Percentiles rank a stretch among this genome's conserved stretches.
Evolutionary conservation across 164 flowering plant species (phyloP).

Genomic region (Protea cynaroides): DNA sequence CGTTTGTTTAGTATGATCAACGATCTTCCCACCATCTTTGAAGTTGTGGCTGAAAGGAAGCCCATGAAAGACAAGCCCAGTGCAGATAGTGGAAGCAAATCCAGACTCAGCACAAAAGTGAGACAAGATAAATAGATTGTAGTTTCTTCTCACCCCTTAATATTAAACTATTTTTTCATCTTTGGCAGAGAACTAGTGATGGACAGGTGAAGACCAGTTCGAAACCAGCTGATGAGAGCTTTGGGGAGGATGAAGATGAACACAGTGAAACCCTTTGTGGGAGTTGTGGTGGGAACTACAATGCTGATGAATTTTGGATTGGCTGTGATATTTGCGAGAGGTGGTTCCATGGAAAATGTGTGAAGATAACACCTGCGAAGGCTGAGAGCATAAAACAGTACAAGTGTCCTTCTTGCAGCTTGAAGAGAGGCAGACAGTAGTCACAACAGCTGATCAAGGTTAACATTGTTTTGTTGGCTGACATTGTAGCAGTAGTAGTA

Average conservation of each 20-base stretch:
- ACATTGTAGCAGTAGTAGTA: conserved; percentile 21
- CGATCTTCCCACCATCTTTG: conserved; percentile 83
- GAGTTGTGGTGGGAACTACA: conserved; percentile 83
- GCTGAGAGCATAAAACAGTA: conserved; percentile 91
- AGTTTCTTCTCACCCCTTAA: neutral
- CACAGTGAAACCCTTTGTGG: conserved; percentile 91
- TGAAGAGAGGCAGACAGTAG: conserved; percentile 62
- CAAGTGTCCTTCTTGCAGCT: conserved; percentile 92
- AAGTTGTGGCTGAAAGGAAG: conserved; percentile 79
- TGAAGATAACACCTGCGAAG: conserved; percentile 92
- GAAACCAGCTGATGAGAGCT: conserved; percentile 52
- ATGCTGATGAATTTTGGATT: conserved; percentile 84
- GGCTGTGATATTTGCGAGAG: conserved; percentile 85
- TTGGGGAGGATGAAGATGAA: conserved; percentile 80
- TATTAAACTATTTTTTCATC: conserved; percentile 4
- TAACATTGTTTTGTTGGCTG: conserved; percentile 18
- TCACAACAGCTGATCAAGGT: conserved; percentile 8
- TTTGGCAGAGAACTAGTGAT: conserved; percentile 63
- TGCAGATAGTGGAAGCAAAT: conserved; percentile 74
- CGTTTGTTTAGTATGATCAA: conserved; percentile 78
- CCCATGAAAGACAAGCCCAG: conserved; percentile 64
- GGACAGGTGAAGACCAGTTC: conserved; percentile 66
- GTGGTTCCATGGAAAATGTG: conserved; percentile 94
- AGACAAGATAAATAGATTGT: neutral
- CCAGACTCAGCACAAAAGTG: conserved; percentile 65